These are phyloP conservation scores for Silybum marianum DNA, from an alignment of 129 eudicot genomes.

Conservation along the genomic window DNA sequence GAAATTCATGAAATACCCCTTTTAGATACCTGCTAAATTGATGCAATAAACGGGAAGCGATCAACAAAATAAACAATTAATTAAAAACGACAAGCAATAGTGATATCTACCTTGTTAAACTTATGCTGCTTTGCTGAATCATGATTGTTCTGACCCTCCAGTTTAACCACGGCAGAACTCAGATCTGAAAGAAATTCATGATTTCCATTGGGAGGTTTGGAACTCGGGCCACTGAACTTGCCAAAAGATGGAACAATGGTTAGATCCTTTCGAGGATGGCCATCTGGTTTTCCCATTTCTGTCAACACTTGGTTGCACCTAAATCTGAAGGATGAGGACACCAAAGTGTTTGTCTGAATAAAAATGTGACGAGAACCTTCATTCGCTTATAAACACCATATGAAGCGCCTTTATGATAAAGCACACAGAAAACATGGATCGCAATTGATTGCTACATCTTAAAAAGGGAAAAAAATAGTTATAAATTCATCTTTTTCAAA, in stretches of 20 bases:
- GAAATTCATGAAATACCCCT: background rate
- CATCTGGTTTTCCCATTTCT: constrained; percentile 10
- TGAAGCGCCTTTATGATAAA: background rate
- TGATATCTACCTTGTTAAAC: background rate
- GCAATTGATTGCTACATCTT: background rate
- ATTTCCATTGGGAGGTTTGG: background rate
- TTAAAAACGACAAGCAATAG: background rate
- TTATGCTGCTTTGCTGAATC: background rate
- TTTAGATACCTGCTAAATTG: background rate
- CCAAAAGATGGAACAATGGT: background rate
- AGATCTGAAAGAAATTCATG: background rate
- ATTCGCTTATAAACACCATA: background rate
- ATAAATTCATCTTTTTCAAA: background rate
- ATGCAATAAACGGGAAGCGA: background rate
- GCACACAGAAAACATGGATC: background rate
- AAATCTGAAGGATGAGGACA: background rate
- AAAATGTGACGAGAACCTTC: background rate
- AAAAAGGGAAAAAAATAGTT: background rate
- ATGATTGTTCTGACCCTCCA: background rate
- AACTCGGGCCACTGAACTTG: background rate
- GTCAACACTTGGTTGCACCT: background rate
- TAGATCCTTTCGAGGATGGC: background rate
- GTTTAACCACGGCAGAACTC: background rate
- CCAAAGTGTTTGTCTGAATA: background rate
- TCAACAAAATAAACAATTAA: too few species aligned